Evolutionary conservation across 2,329 filamentous ascomycete genomes (phyloP).

Genomic region (Phyllosticta capitalensis): DNA sequence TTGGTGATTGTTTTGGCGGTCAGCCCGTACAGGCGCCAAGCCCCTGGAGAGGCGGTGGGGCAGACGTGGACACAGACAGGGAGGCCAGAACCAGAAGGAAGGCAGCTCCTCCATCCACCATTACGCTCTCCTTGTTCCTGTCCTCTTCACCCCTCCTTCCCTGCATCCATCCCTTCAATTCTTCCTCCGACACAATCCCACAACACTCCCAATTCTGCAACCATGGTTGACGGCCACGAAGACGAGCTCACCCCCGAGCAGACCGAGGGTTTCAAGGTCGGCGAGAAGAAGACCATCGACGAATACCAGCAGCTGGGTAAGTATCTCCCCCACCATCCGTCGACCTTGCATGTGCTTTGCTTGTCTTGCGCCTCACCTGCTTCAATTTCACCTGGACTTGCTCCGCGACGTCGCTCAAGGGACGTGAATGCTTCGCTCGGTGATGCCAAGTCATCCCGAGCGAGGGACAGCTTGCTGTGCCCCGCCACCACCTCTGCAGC

Average conservation of each 20-base stretch:
- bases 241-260: constrained; percentile 80
- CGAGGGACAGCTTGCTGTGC: not conserved
- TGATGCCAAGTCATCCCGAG: not conserved
- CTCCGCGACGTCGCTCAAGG: not conserved
- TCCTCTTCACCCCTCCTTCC: not conserved
- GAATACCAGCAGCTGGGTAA: constrained; percentile 90
- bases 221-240: constrained; percentile 37
- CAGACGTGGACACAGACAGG: not conserved
- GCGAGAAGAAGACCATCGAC: constrained; percentile 95
- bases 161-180: not conserved
- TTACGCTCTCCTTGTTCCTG: not conserved
- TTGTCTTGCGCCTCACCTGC: not conserved
- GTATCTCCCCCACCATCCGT: constrained; percentile 26
- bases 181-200: constrained; percentile 5
- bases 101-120: not conserved
- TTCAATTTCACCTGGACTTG: not conserved
- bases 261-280: constrained; percentile 95
- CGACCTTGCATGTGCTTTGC: constrained; percentile 5
- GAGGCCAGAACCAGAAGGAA: not conserved
- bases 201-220: constrained; percentile 11
- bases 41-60: too few relatives aligned
- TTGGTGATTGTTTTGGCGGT: not conserved
- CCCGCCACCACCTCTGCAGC: not conserved
- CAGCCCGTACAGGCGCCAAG: too few relatives aligned
- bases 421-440: not conserved